A percentile compares a stretch with the other conserved stretches of the same genome.
These are phyloP conservation scores for Metschnikowia henanensis DNA, from an alignment of 805 yeast species.

Conservation along the genomic window DNA sequence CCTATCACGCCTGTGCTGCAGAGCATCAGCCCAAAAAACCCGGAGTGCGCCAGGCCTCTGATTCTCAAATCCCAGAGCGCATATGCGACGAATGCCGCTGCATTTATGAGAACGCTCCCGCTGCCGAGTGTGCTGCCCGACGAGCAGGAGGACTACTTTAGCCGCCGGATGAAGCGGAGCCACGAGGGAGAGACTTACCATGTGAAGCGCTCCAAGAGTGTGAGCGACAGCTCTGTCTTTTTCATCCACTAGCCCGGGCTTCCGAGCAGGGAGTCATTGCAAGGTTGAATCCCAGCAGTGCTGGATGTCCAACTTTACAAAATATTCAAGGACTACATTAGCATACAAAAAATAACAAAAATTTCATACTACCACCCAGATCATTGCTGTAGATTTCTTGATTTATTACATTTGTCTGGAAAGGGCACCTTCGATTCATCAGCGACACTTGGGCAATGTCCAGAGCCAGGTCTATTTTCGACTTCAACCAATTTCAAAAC, in stretches of 20 bases:
- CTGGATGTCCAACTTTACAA: not conserved
- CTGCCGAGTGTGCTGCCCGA: constrained; percentile 22
- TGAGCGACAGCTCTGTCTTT: constrained; percentile 12
- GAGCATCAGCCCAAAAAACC: constrained; percentile 21
- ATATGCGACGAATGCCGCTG: constrained; percentile 9
- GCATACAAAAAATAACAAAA: constrained; percentile 9
- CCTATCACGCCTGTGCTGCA: constrained; percentile 23
- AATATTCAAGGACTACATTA: constrained; percentile 2
- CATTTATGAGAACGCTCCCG: constrained; percentile 13
- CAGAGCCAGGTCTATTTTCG: too few relatives aligned
- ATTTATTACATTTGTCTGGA: too few relatives aligned
- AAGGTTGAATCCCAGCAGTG: constrained; percentile 2
- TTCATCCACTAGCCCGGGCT: constrained; percentile 17
- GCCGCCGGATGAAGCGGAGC: constrained; percentile 7
- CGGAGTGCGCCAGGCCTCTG: constrained; percentile 2
- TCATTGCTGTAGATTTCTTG: not conserved
- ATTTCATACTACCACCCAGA: not conserved
- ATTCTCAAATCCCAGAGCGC: constrained; percentile 20
- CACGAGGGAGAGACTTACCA: constrained; percentile 9
- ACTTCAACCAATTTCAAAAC: too few relatives aligned
- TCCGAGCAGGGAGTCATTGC: too few relatives aligned
- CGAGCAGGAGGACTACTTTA: constrained; percentile 9
- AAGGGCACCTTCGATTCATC: too few relatives aligned
- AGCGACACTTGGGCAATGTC: too few relatives aligned
- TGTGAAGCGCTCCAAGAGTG: constrained; percentile 16